A percentile compares a stretch with the other conserved stretches of the same genome.
Evolutionary conservation across 345 rosid genomes (phyloP).

Genomic region (Corchorus capsularis): DNA sequence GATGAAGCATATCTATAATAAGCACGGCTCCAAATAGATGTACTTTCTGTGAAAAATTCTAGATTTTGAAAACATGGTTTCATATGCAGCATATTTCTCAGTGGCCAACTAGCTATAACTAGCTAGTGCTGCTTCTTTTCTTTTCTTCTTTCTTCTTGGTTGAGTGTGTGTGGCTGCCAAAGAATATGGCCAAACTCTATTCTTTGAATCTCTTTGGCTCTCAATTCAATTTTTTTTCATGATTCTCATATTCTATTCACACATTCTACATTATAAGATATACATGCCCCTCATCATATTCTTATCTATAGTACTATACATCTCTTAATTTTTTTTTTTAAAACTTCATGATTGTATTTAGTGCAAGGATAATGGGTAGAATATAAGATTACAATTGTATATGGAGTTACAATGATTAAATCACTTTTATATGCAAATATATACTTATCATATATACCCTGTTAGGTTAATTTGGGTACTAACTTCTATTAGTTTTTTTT

Average conservation of each 20-base stretch:
- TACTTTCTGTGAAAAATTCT: not conserved
- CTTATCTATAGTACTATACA: not conserved
- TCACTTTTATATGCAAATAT: too few relatives aligned
- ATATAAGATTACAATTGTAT: too few relatives aligned
- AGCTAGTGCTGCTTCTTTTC: not conserved
- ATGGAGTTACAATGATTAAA: too few relatives aligned
- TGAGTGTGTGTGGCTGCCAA: not conserved
- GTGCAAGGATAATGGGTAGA: too few relatives aligned
- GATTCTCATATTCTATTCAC: conserved; percentile 1
- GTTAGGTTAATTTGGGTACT: too few relatives aligned
- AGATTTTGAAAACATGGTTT: conserved; percentile 8
- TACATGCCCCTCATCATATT: not conserved
- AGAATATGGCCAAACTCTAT: not conserved
- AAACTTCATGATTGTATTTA: too few relatives aligned
- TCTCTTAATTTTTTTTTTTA: too few relatives aligned
- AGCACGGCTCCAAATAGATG: not conserved
- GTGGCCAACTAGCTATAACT: conserved; percentile 11
- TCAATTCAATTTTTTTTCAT: not conserved
- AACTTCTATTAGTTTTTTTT: too few relatives aligned
- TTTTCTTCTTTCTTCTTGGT: not conserved
- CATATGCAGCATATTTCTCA: not conserved
- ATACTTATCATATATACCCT: too few relatives aligned
- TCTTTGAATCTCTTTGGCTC: not conserved
- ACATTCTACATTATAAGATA: not conserved
- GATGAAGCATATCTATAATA: not conserved